Evolutionary conservation across 805 yeast species (phyloP), one percentile per base, ranked within the genome.

Genomic region (Myxozyma geophila): DNA sequence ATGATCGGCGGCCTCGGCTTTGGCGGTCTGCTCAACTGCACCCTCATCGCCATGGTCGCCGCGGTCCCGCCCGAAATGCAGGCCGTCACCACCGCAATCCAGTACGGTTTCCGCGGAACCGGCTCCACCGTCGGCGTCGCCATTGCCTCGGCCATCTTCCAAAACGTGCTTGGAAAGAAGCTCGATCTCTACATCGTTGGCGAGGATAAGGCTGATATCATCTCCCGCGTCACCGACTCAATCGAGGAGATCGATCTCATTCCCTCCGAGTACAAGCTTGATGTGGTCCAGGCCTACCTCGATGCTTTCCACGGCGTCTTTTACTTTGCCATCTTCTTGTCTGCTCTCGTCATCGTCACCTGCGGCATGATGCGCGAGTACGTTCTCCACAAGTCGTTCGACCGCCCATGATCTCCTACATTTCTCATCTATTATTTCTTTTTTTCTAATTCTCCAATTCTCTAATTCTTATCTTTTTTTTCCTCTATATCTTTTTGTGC

Each of bases 41-140:
- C 88, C 0, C 75, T 87, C 56, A 75, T 87, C 23, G 85, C 90
- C 0, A 79, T 87, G 77, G 85, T 87, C 59, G 85, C 89, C 0
- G 81, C 89, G 4, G 90, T 85, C 0, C 84, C 86, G 2, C 67
- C 75, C 15, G 77, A 80, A 51, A 81, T 81, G 67, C 92, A 87
- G 71, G 92, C 93, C 1, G 80, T 88, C 37, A 87, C 89, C 0
- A 88, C 92, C 0, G 87, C 92, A 0, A 86, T 88, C 64, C 90
- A 87, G 66, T 88, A 88, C 72, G 88, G 88, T 0, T 87, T 87
- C 74, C 79, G 90, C 72, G 82, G 90, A 12, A 85, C 88, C 0
- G 91, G 91, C 0, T 84, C 88, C 7, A 86, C 90, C 0, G 75
- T 87, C 53, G 91, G 91, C 55, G 89, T 87, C 21, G 77, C 88